Conservation (phyloP, 163 green algal species). For the Chlamydomonas reinhardtii region DNA sequence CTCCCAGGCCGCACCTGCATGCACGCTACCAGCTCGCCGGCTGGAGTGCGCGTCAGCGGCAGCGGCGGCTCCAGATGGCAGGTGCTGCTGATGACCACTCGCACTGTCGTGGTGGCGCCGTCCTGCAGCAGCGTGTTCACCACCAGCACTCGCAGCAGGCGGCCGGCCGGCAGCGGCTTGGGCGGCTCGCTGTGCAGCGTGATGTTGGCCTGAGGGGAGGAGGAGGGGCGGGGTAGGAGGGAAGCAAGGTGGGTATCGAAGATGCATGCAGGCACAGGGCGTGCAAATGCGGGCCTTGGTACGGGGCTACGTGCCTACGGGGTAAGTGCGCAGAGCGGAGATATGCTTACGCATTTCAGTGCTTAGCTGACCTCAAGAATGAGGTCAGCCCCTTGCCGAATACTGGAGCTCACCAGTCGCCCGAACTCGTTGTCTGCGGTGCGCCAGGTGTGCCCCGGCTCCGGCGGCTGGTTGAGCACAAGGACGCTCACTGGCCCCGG, state of each 20-base stretch:
- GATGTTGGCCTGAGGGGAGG: slow-evolving; percentile 27
- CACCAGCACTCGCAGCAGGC: slow-evolving; percentile 17
- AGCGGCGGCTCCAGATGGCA: slow-evolving; percentile 20
- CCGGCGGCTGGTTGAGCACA: slow-evolving; percentile 17
- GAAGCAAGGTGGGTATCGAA: too few species aligned
- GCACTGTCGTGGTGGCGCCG: slow-evolving; percentile 19
- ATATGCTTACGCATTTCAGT: too few species aligned
- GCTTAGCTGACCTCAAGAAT: too few species aligned
- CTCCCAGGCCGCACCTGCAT: too few species aligned
- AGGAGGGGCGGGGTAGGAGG: not conserved
- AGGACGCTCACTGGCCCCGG: not conserved
- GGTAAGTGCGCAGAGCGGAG: too few species aligned
- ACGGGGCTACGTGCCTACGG: too few species aligned
- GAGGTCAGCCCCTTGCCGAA: too few species aligned
- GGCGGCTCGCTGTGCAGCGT: slow-evolving; percentile 44
- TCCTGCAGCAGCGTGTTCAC: not conserved
- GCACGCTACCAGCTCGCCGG: not conserved
- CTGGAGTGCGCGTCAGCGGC: slow-evolving; percentile 15
- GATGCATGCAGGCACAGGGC: too few species aligned
- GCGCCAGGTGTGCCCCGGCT: slow-evolving; percentile 24
- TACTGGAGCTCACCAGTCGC: not conserved
- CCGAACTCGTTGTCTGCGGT: slow-evolving; percentile 48
- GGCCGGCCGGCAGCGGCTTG: slow-evolving; percentile 6
- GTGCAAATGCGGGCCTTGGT: too few species aligned
- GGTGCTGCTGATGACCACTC: slow-evolving; percentile 21